A percentile compares a stretch with the other conserved stretches of the same genome.
Evolutionary conservation across 2,329 filamentous ascomycete species (phyloP).

Genomic region (Cadophora luteo-olivacea): DNA sequence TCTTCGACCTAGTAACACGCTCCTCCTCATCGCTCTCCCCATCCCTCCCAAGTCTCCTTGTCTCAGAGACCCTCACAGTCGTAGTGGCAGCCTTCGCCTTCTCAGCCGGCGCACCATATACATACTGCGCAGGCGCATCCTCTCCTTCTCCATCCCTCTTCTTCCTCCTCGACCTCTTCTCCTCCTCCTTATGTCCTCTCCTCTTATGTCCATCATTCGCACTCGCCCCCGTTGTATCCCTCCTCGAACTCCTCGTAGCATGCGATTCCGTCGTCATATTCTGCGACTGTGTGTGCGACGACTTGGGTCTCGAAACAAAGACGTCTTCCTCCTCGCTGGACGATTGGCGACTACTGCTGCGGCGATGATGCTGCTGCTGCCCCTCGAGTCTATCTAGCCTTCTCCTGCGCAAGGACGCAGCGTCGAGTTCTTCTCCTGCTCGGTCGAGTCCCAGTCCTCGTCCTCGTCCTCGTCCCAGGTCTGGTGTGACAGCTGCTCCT

Average conservation of each 20-base stretch:
- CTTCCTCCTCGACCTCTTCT: constrained; percentile 33
- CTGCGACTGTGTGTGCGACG: constrained; percentile 19
- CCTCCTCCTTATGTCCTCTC: constrained; percentile 32
- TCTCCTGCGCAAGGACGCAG: constrained; percentile 36
- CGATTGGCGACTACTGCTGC: constrained; percentile 5
- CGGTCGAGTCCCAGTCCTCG: background rate
- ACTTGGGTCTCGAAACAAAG: background rate
- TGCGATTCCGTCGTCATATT: constrained; percentile 41
- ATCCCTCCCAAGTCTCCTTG: constrained; percentile 34
- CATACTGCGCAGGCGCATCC: constrained; percentile 29
- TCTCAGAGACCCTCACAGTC: constrained; percentile 30
- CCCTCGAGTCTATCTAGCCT: constrained; percentile 41
- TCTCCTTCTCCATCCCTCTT: constrained; percentile 34
- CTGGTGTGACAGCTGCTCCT: background rate
- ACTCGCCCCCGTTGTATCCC: background rate
- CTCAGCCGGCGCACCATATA: constrained; percentile 33
- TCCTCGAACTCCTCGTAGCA: constrained; percentile 34
- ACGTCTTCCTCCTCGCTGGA: background rate
- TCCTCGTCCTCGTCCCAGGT: background rate
- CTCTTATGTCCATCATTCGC: constrained; percentile 35
- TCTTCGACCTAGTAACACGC: constrained; percentile 21
- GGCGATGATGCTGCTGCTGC: background rate
- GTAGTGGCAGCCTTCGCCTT: constrained; percentile 20
- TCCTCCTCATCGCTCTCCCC: constrained; percentile 26
- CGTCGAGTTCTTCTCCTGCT: constrained; percentile 30